These are phyloP conservation scores for Amanita molliuscula DNA, from an alignment of 768 basidiomycete species.

Conservation along the genomic window DNA sequence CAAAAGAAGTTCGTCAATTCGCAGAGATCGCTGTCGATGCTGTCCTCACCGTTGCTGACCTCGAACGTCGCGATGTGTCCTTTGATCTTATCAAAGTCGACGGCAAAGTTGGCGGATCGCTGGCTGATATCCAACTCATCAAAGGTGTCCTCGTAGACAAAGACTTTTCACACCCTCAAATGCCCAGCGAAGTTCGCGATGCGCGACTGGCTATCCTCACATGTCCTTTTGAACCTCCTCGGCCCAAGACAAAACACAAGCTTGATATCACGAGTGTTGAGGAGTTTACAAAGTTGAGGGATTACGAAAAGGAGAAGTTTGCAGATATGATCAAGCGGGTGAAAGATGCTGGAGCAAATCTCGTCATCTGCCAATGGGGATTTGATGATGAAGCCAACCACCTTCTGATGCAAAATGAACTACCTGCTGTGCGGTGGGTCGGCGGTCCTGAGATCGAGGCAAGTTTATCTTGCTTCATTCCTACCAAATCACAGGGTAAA, in stretches of 20 bases:
- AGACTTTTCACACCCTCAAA: constrained; percentile 99
- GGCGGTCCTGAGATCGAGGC: constrained; percentile 99
- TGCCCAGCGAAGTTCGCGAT: constrained; percentile 83
- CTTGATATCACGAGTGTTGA: constrained; percentile 94
- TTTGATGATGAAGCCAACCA: constrained; percentile 99
- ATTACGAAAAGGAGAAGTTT: constrained; percentile 96
- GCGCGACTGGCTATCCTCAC: constrained; percentile 95
- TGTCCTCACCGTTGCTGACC: constrained; percentile 88
- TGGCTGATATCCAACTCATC: constrained; percentile 92
- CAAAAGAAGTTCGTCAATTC: constrained; percentile 91
- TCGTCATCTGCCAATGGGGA: constrained; percentile 99
- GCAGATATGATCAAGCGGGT: constrained; percentile 94
- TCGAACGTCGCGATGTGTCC: constrained; percentile 88
- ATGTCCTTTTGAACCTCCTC: constrained; percentile 97
- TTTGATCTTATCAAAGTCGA: constrained; percentile 99
- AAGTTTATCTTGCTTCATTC: not conserved
- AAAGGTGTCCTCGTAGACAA: constrained; percentile 98
- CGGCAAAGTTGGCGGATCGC: constrained; percentile 95
- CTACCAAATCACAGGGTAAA: not conserved
- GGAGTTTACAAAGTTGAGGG: constrained; percentile 89
- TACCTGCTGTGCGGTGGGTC: constrained; percentile 98
- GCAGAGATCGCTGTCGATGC: constrained; percentile 98
- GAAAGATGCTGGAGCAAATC: constrained; percentile 93
- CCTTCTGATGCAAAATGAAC: constrained; percentile 91
- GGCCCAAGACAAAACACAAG: constrained; percentile 99